A percentile compares a stretch with the other conserved stretches of the same genome.
Evolutionary conservation across 148 eudicot genomes (phyloP).

Genomic region (Silene conica): DNA sequence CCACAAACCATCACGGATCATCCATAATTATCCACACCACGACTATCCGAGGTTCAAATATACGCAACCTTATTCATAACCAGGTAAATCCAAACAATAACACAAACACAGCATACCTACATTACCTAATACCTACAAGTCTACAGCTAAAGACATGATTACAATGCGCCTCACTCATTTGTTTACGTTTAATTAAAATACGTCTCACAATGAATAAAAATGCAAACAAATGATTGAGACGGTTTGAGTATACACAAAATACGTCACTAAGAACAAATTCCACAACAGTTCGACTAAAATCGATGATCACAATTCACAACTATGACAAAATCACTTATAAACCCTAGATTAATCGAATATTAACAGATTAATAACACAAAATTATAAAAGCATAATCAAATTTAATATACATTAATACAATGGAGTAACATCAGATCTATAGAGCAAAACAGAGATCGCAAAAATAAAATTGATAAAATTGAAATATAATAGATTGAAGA

Average conservation of each 20-base stretch:
- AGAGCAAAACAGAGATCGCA: constrained; percentile 18
- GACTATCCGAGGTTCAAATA: neutral
- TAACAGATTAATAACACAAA: neutral
- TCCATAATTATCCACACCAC: neutral
- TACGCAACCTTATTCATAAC: neutral
- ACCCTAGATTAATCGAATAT: neutral
- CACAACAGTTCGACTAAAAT: neutral
- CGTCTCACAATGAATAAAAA: no score
- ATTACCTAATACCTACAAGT: neutral
- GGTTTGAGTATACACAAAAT: neutral
- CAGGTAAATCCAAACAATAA: neutral
- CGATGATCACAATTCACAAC: neutral
- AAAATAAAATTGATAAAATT: neutral
- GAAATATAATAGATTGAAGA: neutral
- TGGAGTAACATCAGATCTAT: constrained; percentile 28
- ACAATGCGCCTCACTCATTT: no score
- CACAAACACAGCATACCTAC: neutral
- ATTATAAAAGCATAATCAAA: neutral
- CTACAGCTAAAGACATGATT: no score
- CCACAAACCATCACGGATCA: neutral
- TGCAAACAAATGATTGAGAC: no score
- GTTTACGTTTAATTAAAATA: no score
- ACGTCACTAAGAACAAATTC: neutral
- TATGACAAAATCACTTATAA: neutral
- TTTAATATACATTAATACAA: neutral